phyloP scores from a whole-genome alignment of 768 basidiomycete genomes.

The Mycena belliarum region DNA sequence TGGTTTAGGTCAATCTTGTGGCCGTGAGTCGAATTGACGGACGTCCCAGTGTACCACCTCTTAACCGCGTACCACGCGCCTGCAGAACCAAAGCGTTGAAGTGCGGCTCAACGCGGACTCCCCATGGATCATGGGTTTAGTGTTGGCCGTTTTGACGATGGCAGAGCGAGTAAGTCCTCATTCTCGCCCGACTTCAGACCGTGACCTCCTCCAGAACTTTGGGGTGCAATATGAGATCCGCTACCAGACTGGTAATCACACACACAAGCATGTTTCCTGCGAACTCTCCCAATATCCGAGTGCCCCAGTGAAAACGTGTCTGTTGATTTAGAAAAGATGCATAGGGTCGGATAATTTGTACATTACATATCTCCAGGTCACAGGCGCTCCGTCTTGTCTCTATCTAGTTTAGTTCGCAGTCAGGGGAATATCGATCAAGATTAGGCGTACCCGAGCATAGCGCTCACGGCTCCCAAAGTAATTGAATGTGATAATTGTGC shows the following conservation, averaged over 20 bases:
- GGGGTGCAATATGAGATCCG: conserved; percentile 7
- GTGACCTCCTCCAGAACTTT: neutral
- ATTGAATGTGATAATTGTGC: no score
- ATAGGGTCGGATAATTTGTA: no score
- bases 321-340: no score
- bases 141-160: conserved; percentile 3
- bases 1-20: conserved; percentile 5
- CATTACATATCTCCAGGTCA: no score
- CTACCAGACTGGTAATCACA: neutral
- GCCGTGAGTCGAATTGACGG: neutral
- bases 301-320: neutral
- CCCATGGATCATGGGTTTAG: conserved; percentile 13
- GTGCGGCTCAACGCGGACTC: conserved; percentile 12
- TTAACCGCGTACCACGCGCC: neutral
- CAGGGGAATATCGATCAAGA: no score
- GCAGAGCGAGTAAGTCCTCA: neutral
- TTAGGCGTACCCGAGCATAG: no score
- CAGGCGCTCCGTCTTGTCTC: no score
- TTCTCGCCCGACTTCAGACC: neutral
- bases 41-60: neutral
- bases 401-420: no score
- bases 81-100: conserved; percentile 17
- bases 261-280: neutral
- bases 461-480: no score
- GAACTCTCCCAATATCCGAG: conserved; percentile 13